phyloP scores from a whole-genome alignment of 2,329 filamentous ascomycete genomes.

The Cladosporium sp. region DNA sequence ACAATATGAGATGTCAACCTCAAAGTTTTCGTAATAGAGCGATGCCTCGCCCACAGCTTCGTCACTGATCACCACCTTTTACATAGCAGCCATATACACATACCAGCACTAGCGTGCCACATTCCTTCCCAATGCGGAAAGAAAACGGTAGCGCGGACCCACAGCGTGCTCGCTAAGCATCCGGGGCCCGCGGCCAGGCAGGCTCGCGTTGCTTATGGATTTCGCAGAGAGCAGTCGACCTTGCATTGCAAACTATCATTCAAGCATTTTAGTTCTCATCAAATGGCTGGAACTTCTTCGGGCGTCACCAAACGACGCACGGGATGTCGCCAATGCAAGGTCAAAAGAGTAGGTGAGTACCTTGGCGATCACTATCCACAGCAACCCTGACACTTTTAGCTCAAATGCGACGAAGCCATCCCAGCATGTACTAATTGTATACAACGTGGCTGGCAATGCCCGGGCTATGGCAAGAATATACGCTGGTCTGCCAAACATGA shows the following conservation, averaged over 20 bases:
- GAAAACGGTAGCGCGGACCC: not conserved
- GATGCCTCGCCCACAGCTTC: not conserved
- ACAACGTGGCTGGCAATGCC: slow-evolving; percentile 15
- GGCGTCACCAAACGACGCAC: not conserved
- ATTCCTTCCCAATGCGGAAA: slow-evolving; percentile 16
- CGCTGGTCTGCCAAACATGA: slow-evolving; percentile 21
- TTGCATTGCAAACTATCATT: not conserved
- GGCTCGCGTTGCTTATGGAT: not conserved
- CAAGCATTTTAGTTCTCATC: not conserved
- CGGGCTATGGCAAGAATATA: slow-evolving; percentile 19
- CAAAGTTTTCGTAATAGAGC: not conserved
- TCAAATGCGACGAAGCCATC: slow-evolving; percentile 22
- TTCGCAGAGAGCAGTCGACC: not conserved
- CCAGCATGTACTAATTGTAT: slow-evolving; percentile 19
- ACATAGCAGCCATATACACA: not conserved
- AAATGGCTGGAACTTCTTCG: not conserved
- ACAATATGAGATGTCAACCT: not conserved
- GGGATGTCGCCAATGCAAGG: slow-evolving; percentile 6
- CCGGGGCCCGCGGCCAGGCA: slow-evolving; percentile 2
- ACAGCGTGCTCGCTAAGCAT: slow-evolving; percentile 1
- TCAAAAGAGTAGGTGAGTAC: slow-evolving; percentile 7
- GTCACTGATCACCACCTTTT: not conserved
- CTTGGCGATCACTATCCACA: too few species aligned
- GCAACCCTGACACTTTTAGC: not conserved
- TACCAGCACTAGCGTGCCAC: slow-evolving; percentile 5